Conservation (phyloP, 352 stramenopile species). For the Phytophthora tentaculata region DNA sequence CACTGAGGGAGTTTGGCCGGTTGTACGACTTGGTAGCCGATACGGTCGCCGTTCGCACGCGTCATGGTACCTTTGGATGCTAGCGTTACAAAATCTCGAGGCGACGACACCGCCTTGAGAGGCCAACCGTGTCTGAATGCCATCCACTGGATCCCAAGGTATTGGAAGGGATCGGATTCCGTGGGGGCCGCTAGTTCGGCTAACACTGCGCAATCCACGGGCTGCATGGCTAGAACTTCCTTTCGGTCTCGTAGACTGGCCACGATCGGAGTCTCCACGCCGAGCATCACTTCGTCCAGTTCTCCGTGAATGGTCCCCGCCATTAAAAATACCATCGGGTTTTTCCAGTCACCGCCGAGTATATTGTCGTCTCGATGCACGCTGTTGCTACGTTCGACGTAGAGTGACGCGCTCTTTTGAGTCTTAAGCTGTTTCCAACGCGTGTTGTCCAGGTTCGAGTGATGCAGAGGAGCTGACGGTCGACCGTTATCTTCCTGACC, state of each 20-base stretch:
- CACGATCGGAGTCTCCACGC: slow-evolving; percentile 34
- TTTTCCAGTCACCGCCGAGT: slow-evolving; percentile 33
- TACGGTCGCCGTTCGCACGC: slow-evolving; percentile 34
- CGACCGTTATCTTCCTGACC: slow-evolving; percentile 21
- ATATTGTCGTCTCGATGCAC: slow-evolving; percentile 30
- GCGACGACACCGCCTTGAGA: slow-evolving; percentile 32
- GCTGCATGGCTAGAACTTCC: slow-evolving; percentile 28
- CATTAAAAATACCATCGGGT: slow-evolving; percentile 34
- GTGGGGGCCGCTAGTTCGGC: slow-evolving; percentile 38
- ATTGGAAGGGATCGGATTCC: slow-evolving; percentile 44
- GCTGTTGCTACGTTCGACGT: slow-evolving; percentile 32
- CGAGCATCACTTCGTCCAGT: slow-evolving; percentile 39
- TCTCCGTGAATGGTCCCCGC: slow-evolving; percentile 25
- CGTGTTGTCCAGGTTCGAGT: slow-evolving; percentile 32
- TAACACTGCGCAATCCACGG: slow-evolving; percentile 37
- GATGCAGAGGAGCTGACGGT: slow-evolving; percentile 11
- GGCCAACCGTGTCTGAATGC: slow-evolving; percentile 28
- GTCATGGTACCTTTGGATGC: slow-evolving; percentile 40
- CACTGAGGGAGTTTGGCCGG: slow-evolving; percentile 42
- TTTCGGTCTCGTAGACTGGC: slow-evolving; percentile 34
- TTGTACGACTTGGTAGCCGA: slow-evolving; percentile 57
- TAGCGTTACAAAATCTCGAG: slow-evolving; percentile 44
- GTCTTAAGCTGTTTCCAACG: slow-evolving; percentile 44
- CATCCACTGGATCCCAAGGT: slow-evolving; percentile 46
- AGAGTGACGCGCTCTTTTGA: slow-evolving; percentile 33